These are phyloP conservation scores for Taphrina pruni DNA, from an alignment of 1,139 yeast species.

Conservation along the genomic window DNA sequence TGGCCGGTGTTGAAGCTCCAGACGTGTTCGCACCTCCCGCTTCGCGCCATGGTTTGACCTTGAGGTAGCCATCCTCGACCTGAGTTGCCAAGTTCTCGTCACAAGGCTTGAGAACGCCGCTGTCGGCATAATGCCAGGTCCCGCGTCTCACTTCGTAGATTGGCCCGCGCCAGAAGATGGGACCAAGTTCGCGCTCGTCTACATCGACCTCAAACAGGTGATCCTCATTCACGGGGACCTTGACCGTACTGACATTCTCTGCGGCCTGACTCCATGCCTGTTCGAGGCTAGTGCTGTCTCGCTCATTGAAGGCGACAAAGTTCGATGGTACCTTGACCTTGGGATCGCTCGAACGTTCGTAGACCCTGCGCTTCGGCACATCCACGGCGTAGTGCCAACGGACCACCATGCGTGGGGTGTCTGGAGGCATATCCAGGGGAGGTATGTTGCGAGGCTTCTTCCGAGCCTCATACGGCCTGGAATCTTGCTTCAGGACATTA, in stretches of 20 bases:
- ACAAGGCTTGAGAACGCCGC: constrained; percentile 60
- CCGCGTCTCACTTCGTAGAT: constrained; percentile 83
- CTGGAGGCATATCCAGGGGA: constrained; percentile 20
- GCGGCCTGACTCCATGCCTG: constrained; percentile 27
- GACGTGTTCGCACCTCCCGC: not conserved
- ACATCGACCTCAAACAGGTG: constrained; percentile 75
- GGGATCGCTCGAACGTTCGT: constrained; percentile 42
- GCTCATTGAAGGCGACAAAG: constrained; percentile 16
- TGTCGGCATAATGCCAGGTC: constrained; percentile 73
- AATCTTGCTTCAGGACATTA: constrained; percentile 21
- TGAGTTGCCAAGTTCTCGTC: constrained; percentile 60
- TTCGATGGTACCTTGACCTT: constrained; percentile 34
- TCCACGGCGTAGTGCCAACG: constrained; percentile 44
- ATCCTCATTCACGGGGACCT: constrained; percentile 78
- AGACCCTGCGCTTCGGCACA: constrained; percentile 37
- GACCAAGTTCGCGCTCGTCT: constrained; percentile 60
- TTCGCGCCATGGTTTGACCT: constrained; percentile 49
- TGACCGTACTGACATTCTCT: not conserved
- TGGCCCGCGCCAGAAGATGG: constrained; percentile 92
- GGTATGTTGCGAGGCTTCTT: constrained; percentile 22
- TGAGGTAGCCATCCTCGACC: constrained; percentile 64
- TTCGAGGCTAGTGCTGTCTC: constrained; percentile 29
- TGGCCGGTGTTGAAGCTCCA: constrained; percentile 2
- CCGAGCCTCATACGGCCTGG: constrained; percentile 22
- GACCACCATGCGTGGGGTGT: constrained; percentile 31